Conservation (phyloP, 176 grass and related monocot genomes). For the Oryza longistaminata region DNA sequence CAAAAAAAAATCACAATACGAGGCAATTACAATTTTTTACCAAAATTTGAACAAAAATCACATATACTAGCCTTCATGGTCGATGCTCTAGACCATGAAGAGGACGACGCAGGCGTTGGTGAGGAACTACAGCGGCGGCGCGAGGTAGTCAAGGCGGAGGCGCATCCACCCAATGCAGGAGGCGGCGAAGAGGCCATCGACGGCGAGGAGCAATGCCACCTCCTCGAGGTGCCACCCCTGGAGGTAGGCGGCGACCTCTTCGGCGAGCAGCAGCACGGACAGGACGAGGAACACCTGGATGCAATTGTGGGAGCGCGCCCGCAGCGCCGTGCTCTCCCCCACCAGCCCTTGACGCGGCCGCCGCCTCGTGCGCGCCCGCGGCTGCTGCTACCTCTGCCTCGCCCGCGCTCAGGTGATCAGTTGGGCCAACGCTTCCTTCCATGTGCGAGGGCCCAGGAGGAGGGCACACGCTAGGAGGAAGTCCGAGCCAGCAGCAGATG, state of each 20-base stretch:
- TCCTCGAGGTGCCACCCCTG: conserved; percentile 71
- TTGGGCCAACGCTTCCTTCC: too few relatives aligned
- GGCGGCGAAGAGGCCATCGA: conserved; percentile 50
- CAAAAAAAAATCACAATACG: too few relatives aligned
- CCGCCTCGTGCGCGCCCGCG: too few relatives aligned
- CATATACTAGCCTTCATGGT: too few relatives aligned
- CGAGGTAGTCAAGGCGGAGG: conserved; percentile 60
- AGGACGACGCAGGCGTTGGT: conserved; percentile 76
- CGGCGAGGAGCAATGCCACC: conserved; percentile 39
- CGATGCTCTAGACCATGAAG: conserved; percentile 81
- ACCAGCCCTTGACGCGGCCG: too few relatives aligned
- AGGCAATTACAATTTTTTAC: too few relatives aligned
- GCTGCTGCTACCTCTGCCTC: too few relatives aligned
- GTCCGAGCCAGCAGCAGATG: too few relatives aligned
- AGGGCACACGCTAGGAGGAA: too few relatives aligned
- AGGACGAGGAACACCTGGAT: conserved; percentile 59
- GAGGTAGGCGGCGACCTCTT: conserved; percentile 66
- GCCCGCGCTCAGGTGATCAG: too few relatives aligned
- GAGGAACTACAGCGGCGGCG: conserved; percentile 71
- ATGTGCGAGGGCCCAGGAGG: too few relatives aligned
- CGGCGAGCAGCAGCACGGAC: conserved; percentile 59
- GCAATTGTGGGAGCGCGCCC: conserved; percentile 53
- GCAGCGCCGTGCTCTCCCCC: conserved; percentile 59
- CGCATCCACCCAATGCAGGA: conserved; percentile 66
- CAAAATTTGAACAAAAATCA: too few relatives aligned